Evolutionary conservation across 768 basidiomycete species (phyloP).

Genomic region (Strobilomyces dryophilus): DNA sequence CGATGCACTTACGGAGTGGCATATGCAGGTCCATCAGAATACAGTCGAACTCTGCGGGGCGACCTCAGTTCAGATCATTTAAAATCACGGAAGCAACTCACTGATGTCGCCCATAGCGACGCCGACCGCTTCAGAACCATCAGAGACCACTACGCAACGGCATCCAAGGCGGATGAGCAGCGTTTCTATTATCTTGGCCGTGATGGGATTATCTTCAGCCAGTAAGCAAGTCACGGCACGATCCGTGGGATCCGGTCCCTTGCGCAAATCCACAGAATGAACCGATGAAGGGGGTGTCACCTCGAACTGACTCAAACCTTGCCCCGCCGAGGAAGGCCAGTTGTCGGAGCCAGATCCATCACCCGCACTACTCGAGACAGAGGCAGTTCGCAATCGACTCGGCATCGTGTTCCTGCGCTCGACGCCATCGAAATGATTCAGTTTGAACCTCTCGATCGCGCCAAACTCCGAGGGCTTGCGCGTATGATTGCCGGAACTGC

Average conservation of each 20-base stretch:
- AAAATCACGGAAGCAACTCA: conserved; percentile 39
- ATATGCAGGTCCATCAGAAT: conserved; percentile 95
- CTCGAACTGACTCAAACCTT: conserved; percentile 51
- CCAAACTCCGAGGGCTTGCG: conserved; percentile 91
- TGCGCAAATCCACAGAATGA: conserved; percentile 77
- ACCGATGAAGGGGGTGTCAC: conserved; percentile 78
- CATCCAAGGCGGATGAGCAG: conserved; percentile 91
- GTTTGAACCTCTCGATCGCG: conserved; percentile 85
- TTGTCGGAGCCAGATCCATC: conserved; percentile 76
- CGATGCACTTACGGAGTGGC: conserved; percentile 71
- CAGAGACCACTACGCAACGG: conserved; percentile 90
- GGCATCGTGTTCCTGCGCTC: conserved; percentile 83
- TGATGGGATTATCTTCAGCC: conserved; percentile 98
- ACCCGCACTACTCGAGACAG: conserved; percentile 77
- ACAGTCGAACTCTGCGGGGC: conserved; percentile 78
- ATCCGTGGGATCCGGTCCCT: conserved; percentile 74
- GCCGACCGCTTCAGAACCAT: conserved; percentile 95
- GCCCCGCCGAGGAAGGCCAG: conserved; percentile 57
- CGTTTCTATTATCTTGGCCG: conserved; percentile 95
- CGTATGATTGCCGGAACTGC: conserved; percentile 48
- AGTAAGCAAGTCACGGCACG: conserved; percentile 90
- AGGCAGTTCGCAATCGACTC: conserved; percentile 81
- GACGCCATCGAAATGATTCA: conserved; percentile 70
- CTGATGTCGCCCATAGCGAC: conserved; percentile 98
- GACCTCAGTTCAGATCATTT: conserved; percentile 4